Evolutionary conservation across 179 eudicot genomes (phyloP).

Genomic region (Vitellaria paradoxa): DNA sequence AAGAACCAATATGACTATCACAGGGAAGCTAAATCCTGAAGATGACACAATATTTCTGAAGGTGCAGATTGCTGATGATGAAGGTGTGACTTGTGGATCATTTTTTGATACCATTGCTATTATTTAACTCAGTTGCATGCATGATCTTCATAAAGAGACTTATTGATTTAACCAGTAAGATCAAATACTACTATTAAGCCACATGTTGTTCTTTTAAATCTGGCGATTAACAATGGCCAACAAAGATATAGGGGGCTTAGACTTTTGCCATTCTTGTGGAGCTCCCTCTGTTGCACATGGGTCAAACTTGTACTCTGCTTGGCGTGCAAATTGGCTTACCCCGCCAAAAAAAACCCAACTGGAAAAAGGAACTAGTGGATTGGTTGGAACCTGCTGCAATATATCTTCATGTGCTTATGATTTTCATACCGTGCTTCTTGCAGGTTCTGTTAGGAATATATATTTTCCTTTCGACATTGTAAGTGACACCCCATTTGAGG

Average conservation of each 20-base stretch:
- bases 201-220: not conserved
- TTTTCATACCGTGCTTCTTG: slow-evolving; percentile 6
- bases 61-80: slow-evolving; percentile 50
- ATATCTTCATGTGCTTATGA: not conserved
- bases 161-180: not conserved
- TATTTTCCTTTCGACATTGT: slow-evolving; percentile 38
- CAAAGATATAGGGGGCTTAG: slow-evolving; percentile 3
- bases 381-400: not conserved
- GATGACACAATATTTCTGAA: slow-evolving; percentile 52
- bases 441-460: slow-evolving; percentile 32
- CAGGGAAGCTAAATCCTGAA: slow-evolving; percentile 53
- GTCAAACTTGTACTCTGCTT: not conserved
- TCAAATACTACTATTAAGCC: not conserved
- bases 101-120: not conserved
- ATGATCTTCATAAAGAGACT: not conserved
- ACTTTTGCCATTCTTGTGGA: not conserved
- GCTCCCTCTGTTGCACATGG: not conserved
- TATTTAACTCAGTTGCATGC: not conserved
- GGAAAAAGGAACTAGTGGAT: not conserved
- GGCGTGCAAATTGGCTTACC: not conserved
- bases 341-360: not conserved
- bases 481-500: slow-evolving; percentile 33
- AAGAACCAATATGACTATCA: slow-evolving; percentile 66
- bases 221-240: not conserved
- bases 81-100: slow-evolving; percentile 32